Base-by-base conservation (phyloP, 2,329 filamentous ascomycete species). In the Paracoccidioides brasiliensis region DNA sequence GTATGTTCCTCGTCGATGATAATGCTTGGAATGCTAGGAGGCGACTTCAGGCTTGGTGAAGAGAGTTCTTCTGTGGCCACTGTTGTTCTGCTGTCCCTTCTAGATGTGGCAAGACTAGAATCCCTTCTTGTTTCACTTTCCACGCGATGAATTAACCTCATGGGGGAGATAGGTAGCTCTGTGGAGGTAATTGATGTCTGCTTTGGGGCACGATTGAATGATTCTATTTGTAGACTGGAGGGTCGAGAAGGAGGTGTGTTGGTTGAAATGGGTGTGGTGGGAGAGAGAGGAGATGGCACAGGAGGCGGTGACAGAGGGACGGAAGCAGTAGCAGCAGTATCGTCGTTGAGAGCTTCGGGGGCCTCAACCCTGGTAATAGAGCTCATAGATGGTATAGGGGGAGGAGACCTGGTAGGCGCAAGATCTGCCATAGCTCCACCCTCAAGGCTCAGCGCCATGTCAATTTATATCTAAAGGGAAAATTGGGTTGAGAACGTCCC, bases 1-100 rank as follows among this genome's bases (percentile, higher is more conserved):
- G 61, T 60, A 4, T 56, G 54, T 49, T 72, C 70, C 51, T 72
- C 71, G 52, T 73, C 67, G 53, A 73, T 63, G 38, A 69, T 58
- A 46, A 74, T 73, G 57, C 67, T 72, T 51, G 71, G 71, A 42
- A 74, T 67, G 52, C 67, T 70, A 53, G 63, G 65, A 52, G 68
- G 53, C 4, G 67, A 67, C 43, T 64, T 64, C 38, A 68, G 56
- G 52, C 61, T 69, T 4, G 61, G 57, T 1, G 60, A 59, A 5
- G 64, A 65, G 14, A 60, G 59, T 40, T 62, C 61, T 38, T 63
- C 63, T 32, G 42, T 35, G 12, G 44, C 38, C n/a, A 51, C 6
- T n/a, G 53, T 52, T 28, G 35, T 43, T 49, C 41, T 54, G 30
- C 53, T 46, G 33, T 45, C 38, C 28, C 40, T 40, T 22, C 51